These are phyloP conservation scores for Globisporangium echinulatum DNA, from an alignment of 352 stramenopile genomes.

Conservation along the genomic window DNA sequence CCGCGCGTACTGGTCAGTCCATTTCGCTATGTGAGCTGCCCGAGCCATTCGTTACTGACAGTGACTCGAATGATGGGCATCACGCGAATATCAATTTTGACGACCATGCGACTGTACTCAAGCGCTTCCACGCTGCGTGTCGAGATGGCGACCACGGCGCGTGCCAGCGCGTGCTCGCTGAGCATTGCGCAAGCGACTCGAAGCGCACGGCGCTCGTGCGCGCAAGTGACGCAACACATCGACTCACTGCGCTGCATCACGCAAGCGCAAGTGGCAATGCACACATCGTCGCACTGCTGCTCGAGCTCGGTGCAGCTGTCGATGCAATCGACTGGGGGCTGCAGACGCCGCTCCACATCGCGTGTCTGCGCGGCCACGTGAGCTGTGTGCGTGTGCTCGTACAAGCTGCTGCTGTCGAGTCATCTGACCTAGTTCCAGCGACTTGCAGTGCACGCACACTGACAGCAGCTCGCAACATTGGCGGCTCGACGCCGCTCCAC, in stretches of 20 bases:
- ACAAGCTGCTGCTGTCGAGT: slow-evolving; percentile 3
- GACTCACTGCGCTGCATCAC: slow-evolving; percentile 44
- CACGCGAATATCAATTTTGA: not conserved
- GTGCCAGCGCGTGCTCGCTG: slow-evolving; percentile 31
- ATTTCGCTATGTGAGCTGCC: slow-evolving; percentile 21
- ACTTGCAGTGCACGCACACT: not conserved
- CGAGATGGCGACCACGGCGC: slow-evolving; percentile 33
- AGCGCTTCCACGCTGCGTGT: slow-evolving; percentile 24
- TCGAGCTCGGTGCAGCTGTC: slow-evolving; percentile 26
- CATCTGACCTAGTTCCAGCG: too few species aligned
- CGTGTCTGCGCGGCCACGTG: slow-evolving; percentile 33
- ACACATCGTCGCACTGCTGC: slow-evolving; percentile 38
- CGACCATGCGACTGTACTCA: slow-evolving; percentile 1
- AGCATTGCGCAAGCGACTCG: slow-evolving; percentile 14
- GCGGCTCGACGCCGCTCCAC: slow-evolving; percentile 48
- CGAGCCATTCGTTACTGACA: not conserved
- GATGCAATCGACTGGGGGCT: slow-evolving; percentile 33
- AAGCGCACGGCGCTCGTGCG: slow-evolving; percentile 11
- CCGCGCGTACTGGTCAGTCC: slow-evolving; percentile 13
- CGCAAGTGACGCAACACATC: slow-evolving; percentile 15
- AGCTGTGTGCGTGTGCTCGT: slow-evolving; percentile 19
- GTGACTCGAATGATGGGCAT: too few species aligned
- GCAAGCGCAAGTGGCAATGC: slow-evolving; percentile 37
- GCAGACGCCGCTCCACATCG: slow-evolving; percentile 53
- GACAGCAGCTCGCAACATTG: slow-evolving; percentile 29